Evolutionary conservation across 768 basidiomycete genomes (phyloP), one percentile per base, ranked within the genome.

Genomic region (Scleroderma citrinum): DNA sequence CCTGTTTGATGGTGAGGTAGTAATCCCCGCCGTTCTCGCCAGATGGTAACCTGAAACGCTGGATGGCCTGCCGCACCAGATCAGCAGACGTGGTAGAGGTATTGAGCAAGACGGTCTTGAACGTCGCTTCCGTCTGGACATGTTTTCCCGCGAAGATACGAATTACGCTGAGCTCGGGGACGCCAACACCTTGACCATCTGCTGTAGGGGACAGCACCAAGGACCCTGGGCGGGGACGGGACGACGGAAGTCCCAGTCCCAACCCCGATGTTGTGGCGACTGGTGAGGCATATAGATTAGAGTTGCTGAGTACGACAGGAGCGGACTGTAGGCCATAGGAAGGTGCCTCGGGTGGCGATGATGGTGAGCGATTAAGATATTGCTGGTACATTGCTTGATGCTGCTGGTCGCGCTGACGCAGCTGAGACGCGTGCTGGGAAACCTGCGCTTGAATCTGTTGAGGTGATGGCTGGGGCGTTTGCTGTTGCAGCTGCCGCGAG

Each of bases 51-150:
- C 90, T 74, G 81, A 99, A 98, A 7, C 96, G 83, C 65, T 97
- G 95, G 48, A 93, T 85, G 6, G 94, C 91, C 70, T 99, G 96
- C 49, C 80, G 77, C 44, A 98, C 78, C 36, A 99, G 80, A 51
- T 96, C 95, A 0, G 75, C 70, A 0, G 91, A 80, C 0, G 86
- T 87, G 0, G 95, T 97, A 1, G 82, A 83, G 5, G 87, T 73
- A 59, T 94, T 97, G 48, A 98, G 77, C 16, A 98, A 70, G 1
- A 95, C 96, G 6, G 96, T 98, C 73, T 98, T 98, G 78, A 99
- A 99, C 5, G 95, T 96, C 2, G 93, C 92, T 58, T 98, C 94
- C 0, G 92, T 91, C 63, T 92, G 84, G 54, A 98, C 64, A 56
- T 90, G 77, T 56, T 86, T 82, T 24, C 95, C 96, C 0, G 95